Conservation (phyloP, 306 rosid species). For the Cicer bijugum region DNA sequence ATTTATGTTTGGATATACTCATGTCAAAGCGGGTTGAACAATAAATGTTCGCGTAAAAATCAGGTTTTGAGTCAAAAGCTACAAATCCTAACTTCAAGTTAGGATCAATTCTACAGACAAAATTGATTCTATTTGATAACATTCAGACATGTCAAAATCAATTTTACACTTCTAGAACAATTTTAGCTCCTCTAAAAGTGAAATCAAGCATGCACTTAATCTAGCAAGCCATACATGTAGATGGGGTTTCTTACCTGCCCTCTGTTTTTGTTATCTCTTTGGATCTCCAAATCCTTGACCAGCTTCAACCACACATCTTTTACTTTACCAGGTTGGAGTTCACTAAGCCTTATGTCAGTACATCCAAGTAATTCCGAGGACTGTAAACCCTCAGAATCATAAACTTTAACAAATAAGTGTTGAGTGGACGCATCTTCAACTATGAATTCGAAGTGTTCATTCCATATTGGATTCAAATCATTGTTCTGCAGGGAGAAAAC, state of each 20-base stretch:
- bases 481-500: constrained; percentile 65
- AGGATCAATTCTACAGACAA: too few species aligned
- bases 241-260: constrained; percentile 70
- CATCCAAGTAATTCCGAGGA: constrained; percentile 78
- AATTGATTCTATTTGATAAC: too few species aligned
- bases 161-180: too few species aligned
- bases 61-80: too few species aligned
- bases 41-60: too few species aligned
- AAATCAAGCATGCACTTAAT: neutral
- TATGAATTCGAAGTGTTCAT: constrained; percentile 87
- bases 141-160: too few species aligned
- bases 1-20: too few species aligned
- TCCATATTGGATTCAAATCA: constrained; percentile 96
- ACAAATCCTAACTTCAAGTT: too few species aligned
- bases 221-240: constrained; percentile 27
- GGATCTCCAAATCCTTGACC: constrained; percentile 90
- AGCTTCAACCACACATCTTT: constrained; percentile 96
- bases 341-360: constrained; percentile 62
- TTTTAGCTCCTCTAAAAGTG: too few species aligned
- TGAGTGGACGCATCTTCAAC: constrained; percentile 94
- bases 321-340: constrained; percentile 94
- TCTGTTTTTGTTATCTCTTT: constrained; percentile 84
- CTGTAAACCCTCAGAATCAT: constrained; percentile 82
- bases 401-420: constrained; percentile 73
- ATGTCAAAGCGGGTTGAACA: too few species aligned